These are phyloP conservation scores for Penicillium brasilianum DNA, from an alignment of 2,329 filamentous ascomycete genomes.

Conservation along the genomic window DNA sequence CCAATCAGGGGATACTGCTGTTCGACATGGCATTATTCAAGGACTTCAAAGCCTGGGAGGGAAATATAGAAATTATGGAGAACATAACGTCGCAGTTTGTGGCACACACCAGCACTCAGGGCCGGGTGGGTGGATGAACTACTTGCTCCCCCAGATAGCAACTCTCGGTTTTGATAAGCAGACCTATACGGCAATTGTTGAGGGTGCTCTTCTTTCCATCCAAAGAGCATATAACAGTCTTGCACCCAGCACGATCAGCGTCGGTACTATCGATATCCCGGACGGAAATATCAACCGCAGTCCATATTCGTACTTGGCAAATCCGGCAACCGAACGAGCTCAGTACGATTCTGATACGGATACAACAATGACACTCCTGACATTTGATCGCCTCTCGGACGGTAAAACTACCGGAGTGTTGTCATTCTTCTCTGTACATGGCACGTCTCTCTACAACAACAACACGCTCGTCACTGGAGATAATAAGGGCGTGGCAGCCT, in stretches of 20 bases:
- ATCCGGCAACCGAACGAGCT: background rate
- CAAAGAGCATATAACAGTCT: background rate
- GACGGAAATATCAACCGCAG: background rate
- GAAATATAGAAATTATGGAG: background rate
- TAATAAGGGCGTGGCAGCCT: background rate
- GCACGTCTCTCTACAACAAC: background rate
- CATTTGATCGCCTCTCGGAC: background rate
- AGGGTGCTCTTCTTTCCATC: background rate
- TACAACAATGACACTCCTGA: background rate
- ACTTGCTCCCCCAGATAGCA: background rate
- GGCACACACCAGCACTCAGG: background rate
- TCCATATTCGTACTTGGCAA: background rate
- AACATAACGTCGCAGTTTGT: background rate
- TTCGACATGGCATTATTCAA: background rate
- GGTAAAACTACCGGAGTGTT: background rate
- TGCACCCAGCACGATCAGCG: background rate
- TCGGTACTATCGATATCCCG: background rate
- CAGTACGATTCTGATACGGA: background rate
- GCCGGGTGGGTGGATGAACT: background rate
- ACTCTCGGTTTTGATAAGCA: background rate
- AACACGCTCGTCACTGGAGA: background rate
- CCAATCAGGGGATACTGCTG: background rate
- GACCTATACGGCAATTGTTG: background rate
- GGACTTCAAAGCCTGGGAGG: background rate
- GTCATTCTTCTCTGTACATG: background rate